Conservation (phyloP, 192 early-diverging fungal genomes). For the Phycomyces blakesleeanus region DNA sequence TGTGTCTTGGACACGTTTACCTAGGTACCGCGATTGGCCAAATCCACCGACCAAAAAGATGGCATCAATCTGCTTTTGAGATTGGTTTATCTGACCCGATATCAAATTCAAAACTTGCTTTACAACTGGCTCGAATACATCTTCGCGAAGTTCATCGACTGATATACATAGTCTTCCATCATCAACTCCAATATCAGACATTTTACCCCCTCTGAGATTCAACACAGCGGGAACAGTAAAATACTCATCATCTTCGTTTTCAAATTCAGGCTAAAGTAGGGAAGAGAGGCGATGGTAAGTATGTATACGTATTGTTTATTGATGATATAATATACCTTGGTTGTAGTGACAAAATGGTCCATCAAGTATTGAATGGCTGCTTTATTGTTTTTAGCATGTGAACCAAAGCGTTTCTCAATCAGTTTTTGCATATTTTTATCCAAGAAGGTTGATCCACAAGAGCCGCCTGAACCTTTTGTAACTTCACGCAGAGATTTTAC, state of each 20-base stretch:
- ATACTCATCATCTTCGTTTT: constrained; percentile 45
- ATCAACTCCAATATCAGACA: constrained; percentile 34
- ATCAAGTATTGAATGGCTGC: constrained; percentile 13
- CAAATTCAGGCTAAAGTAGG: constrained; percentile 40
- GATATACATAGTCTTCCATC: constrained; percentile 40
- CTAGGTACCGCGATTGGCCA: constrained; percentile 39
- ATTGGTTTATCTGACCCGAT: constrained; percentile 30
- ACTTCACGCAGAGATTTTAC: constrained; percentile 38
- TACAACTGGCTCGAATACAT: constrained; percentile 47
- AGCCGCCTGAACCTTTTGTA: constrained; percentile 44
- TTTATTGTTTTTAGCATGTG: constrained; percentile 1
- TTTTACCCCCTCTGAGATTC: constrained; percentile 27
- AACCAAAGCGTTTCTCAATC: constrained; percentile 37
- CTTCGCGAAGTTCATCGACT: constrained; percentile 36
- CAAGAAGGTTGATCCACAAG: constrained; percentile 44
- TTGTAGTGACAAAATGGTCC: constrained; percentile 34
- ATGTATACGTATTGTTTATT: no score
- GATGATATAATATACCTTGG: no score
- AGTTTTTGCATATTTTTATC: constrained; percentile 39
- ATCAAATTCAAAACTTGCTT: constrained; percentile 37
- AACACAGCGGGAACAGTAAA: constrained; percentile 39
- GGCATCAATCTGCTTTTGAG: constrained; percentile 20
- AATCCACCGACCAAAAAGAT: constrained; percentile 49
- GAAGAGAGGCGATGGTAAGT: no score
- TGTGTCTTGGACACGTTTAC: constrained; percentile 26